A percentile compares a stretch with the other conserved stretches of the same genome.
Evolutionary conservation across 352 stramenopile genomes (phyloP).

Genomic region (Aphanomyces astaci): DNA sequence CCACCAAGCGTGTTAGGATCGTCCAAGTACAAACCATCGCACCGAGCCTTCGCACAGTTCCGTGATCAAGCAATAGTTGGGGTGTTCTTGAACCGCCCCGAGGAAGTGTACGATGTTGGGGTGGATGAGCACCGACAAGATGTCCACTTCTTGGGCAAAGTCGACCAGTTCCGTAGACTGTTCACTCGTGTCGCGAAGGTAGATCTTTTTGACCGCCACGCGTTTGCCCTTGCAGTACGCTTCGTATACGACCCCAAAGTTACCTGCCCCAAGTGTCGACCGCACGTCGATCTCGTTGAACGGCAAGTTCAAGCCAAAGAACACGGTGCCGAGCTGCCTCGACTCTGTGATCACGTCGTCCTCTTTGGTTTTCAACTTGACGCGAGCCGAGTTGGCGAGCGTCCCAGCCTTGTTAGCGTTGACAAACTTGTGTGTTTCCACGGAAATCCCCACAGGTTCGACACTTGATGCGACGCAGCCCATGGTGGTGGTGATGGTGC

Average conservation of each 20-base stretch:
- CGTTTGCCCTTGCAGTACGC: conserved; percentile 66
- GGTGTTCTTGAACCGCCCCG: conserved; percentile 52
- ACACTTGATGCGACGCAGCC: conserved; percentile 12
- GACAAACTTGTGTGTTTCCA: conserved; percentile 25
- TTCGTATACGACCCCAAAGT: conserved; percentile 76
- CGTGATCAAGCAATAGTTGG: conserved; percentile 65
- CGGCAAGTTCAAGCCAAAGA: conserved; percentile 57
- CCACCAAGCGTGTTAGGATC: background rate
- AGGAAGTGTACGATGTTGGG: conserved; percentile 79
- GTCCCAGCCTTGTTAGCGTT: conserved; percentile 50
- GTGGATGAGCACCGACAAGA: conserved; percentile 69
- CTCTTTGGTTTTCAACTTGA: conserved; percentile 27
- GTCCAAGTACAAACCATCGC: background rate
- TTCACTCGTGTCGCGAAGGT: conserved; percentile 43
- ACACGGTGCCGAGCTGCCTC: conserved; percentile 44
- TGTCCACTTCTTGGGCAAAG: conserved; percentile 78
- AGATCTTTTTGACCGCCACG: conserved; percentile 56
- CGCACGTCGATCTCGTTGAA: conserved; percentile 63
- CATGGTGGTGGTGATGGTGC: background rate
- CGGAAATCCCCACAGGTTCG: conserved; percentile 17
- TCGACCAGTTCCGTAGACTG: conserved; percentile 45
- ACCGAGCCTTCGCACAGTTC: conserved; percentile 59
- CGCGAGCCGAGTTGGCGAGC: conserved; percentile 61
- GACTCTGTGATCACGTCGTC: conserved; percentile 46
- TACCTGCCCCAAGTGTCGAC: conserved; percentile 56